phyloP scores from a whole-genome alignment of 2,329 filamentous ascomycete genomes.

The Thelonectria olida region DNA sequence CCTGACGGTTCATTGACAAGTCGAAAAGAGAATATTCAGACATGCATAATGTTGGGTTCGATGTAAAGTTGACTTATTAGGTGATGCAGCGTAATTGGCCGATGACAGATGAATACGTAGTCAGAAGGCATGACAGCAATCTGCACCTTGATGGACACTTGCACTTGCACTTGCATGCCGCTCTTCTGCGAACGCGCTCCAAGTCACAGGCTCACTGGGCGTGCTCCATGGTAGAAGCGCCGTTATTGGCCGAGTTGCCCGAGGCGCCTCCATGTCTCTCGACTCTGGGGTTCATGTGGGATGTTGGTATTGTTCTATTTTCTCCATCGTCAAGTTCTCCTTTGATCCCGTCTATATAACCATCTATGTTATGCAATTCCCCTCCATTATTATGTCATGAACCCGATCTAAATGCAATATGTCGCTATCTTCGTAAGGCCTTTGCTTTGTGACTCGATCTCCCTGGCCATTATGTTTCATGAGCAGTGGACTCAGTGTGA shows the following conservation, averaged over 20 bases:
- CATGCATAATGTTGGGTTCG: too few relatives aligned
- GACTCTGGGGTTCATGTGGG: not conserved
- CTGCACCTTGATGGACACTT: not conserved
- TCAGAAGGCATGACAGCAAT: too few relatives aligned
- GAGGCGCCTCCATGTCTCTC: not conserved
- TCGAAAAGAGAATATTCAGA: slow-evolving; percentile 13
- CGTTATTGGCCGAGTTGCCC: slow-evolving; percentile 2
- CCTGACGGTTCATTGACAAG: not conserved
- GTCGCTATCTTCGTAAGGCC: not conserved
- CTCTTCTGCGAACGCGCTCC: not conserved
- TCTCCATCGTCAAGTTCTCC: not conserved
- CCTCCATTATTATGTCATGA: too few relatives aligned
- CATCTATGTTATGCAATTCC: too few relatives aligned
- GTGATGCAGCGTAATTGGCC: not conserved
- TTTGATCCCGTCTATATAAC: not conserved
- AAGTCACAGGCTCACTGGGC: too few relatives aligned
- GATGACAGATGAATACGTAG: too few relatives aligned
- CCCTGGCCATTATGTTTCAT: not conserved
- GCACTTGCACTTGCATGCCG: not conserved
- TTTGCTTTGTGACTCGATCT: not conserved
- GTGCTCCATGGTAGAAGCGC: not conserved
- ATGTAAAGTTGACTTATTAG: not conserved
- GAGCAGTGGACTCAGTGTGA: slow-evolving; percentile 5
- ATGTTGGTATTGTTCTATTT: not conserved
- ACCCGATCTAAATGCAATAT: not conserved